Percentiles rank a stretch among this genome's conserved stretches.
These are phyloP conservation scores for Euphorbia pulcherrima DNA, from an alignment of 345 rosid genomes.

Conservation along the genomic window DNA sequence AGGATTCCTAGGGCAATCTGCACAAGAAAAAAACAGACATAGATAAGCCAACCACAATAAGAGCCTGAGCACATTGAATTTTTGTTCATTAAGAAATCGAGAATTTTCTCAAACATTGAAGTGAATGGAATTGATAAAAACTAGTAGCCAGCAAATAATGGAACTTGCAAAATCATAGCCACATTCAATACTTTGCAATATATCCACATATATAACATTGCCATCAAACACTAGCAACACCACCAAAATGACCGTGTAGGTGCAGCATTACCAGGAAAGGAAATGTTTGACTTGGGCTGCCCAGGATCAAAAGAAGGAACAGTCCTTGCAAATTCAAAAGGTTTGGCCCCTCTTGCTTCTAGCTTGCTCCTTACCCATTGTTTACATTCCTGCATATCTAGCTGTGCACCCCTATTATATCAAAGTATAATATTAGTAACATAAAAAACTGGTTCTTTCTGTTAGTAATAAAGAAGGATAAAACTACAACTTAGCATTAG, in stretches of 20 bases:
- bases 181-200: not conserved
- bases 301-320: slow-evolving; percentile 56
- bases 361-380: slow-evolving; percentile 64
- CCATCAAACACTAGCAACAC: not conserved
- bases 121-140: not conserved
- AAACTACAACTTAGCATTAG: not conserved
- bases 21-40: not conserved
- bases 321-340: slow-evolving; percentile 66
- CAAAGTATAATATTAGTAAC: slow-evolving; percentile 9
- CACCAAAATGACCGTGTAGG: not conserved
- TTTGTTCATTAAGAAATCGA: slow-evolving; percentile 10
- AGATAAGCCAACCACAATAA: not conserved
- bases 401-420: slow-evolving; percentile 37
- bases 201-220: not conserved
- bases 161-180: not conserved
- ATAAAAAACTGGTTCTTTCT: not conserved
- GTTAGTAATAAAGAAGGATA: not conserved
- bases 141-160: not conserved
- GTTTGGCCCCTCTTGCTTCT: slow-evolving; percentile 57
- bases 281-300: slow-evolving; percentile 27
- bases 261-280: slow-evolving; percentile 32
- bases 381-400: slow-evolving; percentile 56
- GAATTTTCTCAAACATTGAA: not conserved
- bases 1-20: slow-evolving; percentile 61
- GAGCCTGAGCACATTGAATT: not conserved